Conservation (phyloP, 73 alveolate genomes). For the Blepharisma stoltei region DNA sequence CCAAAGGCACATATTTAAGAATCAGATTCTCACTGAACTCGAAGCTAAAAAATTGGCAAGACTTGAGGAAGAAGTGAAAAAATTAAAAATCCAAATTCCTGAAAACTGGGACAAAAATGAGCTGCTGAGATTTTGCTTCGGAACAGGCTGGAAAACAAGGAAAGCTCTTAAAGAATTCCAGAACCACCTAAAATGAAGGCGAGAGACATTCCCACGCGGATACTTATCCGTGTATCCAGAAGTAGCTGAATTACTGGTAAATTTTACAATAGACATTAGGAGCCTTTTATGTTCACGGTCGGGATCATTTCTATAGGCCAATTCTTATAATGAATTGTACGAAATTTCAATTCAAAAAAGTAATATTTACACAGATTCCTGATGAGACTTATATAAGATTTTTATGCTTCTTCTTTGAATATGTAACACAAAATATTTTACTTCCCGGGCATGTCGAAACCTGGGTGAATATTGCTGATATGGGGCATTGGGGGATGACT, state of each 20-base stretch:
- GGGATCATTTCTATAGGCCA: slow-evolving; percentile 47
- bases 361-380: background rate
- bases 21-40: background rate
- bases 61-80: background rate
- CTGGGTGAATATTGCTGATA: slow-evolving; percentile 74
- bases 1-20: background rate
- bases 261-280: slow-evolving; percentile 32
- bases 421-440: slow-evolving; percentile 56
- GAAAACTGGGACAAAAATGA: slow-evolving; percentile 20
- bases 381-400: slow-evolving; percentile 10
- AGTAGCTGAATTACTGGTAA: slow-evolving; percentile 9
- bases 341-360: slow-evolving; percentile 33
- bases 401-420: slow-evolving; percentile 42
- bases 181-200: background rate
- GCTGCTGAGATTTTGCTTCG: slow-evolving; percentile 12
- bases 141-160: slow-evolving; percentile 25
- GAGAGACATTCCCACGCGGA: background rate
- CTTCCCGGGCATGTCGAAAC: slow-evolving; percentile 78
- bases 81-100: background rate
- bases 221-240: background rate
- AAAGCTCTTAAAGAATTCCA: background rate
- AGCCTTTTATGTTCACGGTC: slow-evolving; percentile 35
- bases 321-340: slow-evolving; percentile 35
- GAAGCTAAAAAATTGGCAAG: slow-evolving; percentile 19
- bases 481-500: slow-evolving; percentile 57